These are phyloP conservation scores for Blastobotrys petasosporus DNA, from an alignment of 1,139 yeast genomes.

Conservation along the genomic window DNA sequence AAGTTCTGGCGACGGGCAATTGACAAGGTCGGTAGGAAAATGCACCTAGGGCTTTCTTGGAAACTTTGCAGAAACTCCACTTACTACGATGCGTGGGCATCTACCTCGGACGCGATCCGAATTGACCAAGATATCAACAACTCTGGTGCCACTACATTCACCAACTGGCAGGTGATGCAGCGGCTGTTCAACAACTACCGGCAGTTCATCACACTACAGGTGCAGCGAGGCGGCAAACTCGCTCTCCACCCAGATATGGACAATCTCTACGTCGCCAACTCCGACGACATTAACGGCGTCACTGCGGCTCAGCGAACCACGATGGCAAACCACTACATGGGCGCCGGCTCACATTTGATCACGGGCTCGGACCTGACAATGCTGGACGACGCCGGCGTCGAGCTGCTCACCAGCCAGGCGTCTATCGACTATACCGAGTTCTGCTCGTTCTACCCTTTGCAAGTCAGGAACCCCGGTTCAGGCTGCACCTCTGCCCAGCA, in stretches of 20 bases:
- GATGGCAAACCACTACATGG: slow-evolving; percentile 14
- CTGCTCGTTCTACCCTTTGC: slow-evolving; percentile 11
- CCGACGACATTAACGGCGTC: slow-evolving; percentile 10
- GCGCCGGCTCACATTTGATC: slow-evolving; percentile 15
- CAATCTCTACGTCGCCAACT: slow-evolving; percentile 14
- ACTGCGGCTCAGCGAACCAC: slow-evolving; percentile 13
- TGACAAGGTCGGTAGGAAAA: slow-evolving; percentile 6
- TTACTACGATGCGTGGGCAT: slow-evolving; percentile 7
- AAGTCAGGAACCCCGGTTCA: slow-evolving; percentile 13
- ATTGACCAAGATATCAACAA: slow-evolving; percentile 14
- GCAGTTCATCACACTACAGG: slow-evolving; percentile 12
- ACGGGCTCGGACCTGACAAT: slow-evolving; percentile 13
- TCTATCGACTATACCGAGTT: slow-evolving; percentile 10
- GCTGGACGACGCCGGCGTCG: slow-evolving; percentile 11
- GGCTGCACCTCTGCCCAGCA: slow-evolving; percentile 11
- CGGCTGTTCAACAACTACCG: slow-evolving; percentile 15
- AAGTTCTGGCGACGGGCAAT: slow-evolving; percentile 11
- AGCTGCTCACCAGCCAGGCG: slow-evolving; percentile 10
- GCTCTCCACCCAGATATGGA: slow-evolving; percentile 17
- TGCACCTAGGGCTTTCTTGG: slow-evolving; percentile 13
- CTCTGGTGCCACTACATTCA: slow-evolving; percentile 8
- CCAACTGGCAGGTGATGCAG: slow-evolving; percentile 12
- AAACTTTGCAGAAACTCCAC: slow-evolving; percentile 14
- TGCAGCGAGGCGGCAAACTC: slow-evolving; percentile 3
- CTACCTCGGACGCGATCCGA: slow-evolving; percentile 11